phyloP scores from a whole-genome alignment of 2,329 filamentous ascomycete species.

The Diaporthe sp. region DNA sequence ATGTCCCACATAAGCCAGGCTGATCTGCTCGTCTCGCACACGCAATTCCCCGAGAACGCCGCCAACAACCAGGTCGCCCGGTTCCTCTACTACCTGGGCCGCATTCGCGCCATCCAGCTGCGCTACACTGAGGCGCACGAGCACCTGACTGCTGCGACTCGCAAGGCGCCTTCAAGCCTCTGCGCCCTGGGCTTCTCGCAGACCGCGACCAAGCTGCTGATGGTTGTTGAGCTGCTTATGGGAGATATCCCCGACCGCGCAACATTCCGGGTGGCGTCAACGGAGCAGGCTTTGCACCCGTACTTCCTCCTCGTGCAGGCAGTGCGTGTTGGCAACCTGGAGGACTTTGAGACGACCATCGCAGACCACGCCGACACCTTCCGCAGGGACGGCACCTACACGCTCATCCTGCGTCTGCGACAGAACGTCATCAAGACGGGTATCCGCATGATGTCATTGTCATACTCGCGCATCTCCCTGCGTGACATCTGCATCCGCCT shows the following conservation, averaged over 20 bases:
- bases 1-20: constrained; percentile 98
- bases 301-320: constrained; percentile 96
- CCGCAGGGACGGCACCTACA: constrained; percentile 94
- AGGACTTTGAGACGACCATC: constrained; percentile 91
- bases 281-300: constrained; percentile 89
- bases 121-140: constrained; percentile 97
- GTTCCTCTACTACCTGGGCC: constrained; percentile 96
- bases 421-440: constrained; percentile 99
- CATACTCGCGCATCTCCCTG: constrained; percentile 96
- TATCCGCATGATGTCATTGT: constrained; percentile 98
- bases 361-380: constrained; percentile 85
- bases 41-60: constrained; percentile 92
- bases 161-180: constrained; percentile 91
- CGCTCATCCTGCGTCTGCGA: constrained; percentile 90
- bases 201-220: constrained; percentile 93
- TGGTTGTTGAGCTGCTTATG: constrained; percentile 97
- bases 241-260: constrained; percentile 97
- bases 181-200: constrained; percentile 96
- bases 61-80: constrained; percentile 98
- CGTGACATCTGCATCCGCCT: constrained; percentile 97
- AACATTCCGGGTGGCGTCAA: constrained; percentile 88
- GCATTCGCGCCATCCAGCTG: constrained; percentile 95
- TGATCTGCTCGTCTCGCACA: constrained; percentile 94
- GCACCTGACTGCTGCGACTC: constrained; percentile 90
- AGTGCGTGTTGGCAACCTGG: constrained; percentile 94